Base-by-base conservation (phyloP, 345 rosid species). In the Microcos paniculata region DNA sequence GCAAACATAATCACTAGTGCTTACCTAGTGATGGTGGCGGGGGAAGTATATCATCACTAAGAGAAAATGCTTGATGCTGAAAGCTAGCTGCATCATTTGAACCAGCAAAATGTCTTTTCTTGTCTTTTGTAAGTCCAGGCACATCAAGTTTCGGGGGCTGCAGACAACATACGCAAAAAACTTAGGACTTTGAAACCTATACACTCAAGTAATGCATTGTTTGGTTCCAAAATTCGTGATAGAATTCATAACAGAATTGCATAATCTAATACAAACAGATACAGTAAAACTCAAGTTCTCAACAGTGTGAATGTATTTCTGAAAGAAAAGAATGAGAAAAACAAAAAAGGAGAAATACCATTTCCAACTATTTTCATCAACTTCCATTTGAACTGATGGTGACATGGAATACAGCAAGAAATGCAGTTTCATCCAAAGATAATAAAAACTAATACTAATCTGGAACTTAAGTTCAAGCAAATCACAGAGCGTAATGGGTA, bases 21-120 rank as follows among this genome's bases (percentile, higher is more conserved):
- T 85, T 88, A 92, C 94, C 92, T 77, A 88, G 78, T 8, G 79
- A 63, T 56, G 92, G 97, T 58, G 82, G 82, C 14, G 89, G 94
- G 72, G 91, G 85, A 69, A 58, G 46, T 69, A 69, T 28, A 76
- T 78, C 84, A 40, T 79, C 80, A n/a, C 24, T 28, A 61, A 49
- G 13, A 40, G 76, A 11, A 58, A 56, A 67, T 24, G 46, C 43
- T 67, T 62, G 75, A 55, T 81, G 74, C 59, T 38, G 62, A 66
- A 79, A 51, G 30, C 73, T 45, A 56, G 55, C 71, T 68, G 57
- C 79, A 49, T 46, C 68, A 70, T 65, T 42, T 16, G 72, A 58
- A 53, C 49, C 72, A 68, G n/a, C 62, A 67, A 69, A 57, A 70
- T 26, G 67, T 33, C 51, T 80, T 19, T 68, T 71, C 66, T 52